Conservation (phyloP, 176 grass and related monocot genomes). For the Alloteropsis semialata region DNA sequence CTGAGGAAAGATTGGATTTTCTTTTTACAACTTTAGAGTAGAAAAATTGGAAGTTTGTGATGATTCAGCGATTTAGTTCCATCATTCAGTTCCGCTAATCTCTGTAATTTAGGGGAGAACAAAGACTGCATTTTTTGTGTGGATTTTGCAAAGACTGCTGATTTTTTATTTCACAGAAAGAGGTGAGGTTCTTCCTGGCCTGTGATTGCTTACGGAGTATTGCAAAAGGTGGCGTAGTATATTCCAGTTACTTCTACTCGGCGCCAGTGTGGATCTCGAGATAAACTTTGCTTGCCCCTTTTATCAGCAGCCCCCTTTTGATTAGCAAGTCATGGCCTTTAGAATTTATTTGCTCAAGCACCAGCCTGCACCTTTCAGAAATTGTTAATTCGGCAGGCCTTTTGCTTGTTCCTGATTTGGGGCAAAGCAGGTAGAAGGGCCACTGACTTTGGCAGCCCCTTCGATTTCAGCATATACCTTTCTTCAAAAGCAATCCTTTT, state of each 20-base stretch:
- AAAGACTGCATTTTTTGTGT: background rate
- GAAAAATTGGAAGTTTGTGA: background rate
- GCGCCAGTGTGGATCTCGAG: conserved; percentile 38
- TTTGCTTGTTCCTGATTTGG: conserved; percentile 45
- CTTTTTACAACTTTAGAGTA: background rate
- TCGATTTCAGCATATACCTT: conserved; percentile 45
- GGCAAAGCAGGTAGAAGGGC: conserved; percentile 28
- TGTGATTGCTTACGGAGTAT: conserved; percentile 25
- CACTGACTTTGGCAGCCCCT: conserved; percentile 15
- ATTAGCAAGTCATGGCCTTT: conserved; percentile 35
- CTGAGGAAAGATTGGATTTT: background rate
- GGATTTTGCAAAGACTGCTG: background rate
- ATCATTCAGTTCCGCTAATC: background rate
- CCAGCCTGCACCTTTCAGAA: conserved; percentile 25
- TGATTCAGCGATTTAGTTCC: background rate
- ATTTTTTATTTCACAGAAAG: background rate
- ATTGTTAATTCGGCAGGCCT: conserved; percentile 41
- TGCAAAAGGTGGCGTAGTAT: conserved; percentile 34
- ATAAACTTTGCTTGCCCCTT: conserved; percentile 33
- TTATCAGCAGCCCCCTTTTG: too few relatives aligned
- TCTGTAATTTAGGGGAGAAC: background rate
- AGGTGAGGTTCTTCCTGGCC: background rate
- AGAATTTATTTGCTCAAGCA: conserved; percentile 19
- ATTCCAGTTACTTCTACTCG: conserved; percentile 38
- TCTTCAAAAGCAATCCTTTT: conserved; percentile 42